These are phyloP conservation scores for Trichoderma gamsii DNA, from an alignment of 495 filamentous ascomycete genomes.

Conservation along the genomic window DNA sequence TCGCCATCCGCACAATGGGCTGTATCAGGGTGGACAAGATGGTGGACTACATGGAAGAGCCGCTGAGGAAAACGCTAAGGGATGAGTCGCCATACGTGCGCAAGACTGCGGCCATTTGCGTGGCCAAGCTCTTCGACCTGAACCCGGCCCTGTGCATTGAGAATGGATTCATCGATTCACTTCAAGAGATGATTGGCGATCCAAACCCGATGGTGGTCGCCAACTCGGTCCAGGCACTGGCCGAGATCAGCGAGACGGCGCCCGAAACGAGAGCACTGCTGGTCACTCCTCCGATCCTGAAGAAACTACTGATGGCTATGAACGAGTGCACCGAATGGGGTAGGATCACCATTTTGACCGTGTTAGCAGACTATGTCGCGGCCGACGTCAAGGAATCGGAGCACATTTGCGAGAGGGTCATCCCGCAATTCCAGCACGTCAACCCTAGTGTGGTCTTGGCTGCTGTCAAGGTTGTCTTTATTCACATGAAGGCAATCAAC, in stretches of 20 bases:
- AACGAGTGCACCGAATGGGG: constrained; percentile 99
- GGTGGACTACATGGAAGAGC: constrained; percentile 99
- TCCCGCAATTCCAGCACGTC: constrained; percentile 97
- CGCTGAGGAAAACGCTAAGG: constrained; percentile 87
- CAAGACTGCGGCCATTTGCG: constrained; percentile 96
- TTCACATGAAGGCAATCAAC: constrained; percentile 85
- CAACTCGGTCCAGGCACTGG: constrained; percentile 88
- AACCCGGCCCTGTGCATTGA: constrained; percentile 89
- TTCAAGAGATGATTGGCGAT: constrained; percentile 95
- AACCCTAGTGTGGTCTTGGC: constrained; percentile 95
- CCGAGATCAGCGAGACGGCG: constrained; percentile 83
- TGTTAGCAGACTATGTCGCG: constrained; percentile 81
- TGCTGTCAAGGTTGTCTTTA: constrained; percentile 94
- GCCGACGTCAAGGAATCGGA: constrained; percentile 90
- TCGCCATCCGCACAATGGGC: constrained; percentile 98
- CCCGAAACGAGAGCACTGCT: constrained; percentile 84
- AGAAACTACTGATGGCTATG: constrained; percentile 92
- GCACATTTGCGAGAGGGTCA: constrained; percentile 94
- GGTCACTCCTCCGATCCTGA: constrained; percentile 73
- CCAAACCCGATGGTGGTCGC: constrained; percentile 99
- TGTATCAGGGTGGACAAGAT: constrained; percentile 99
- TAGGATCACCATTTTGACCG: constrained; percentile 87
- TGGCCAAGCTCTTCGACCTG: constrained; percentile 95
- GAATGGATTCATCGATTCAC: constrained; percentile 91
- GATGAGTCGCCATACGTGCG: constrained; percentile 98